Evolutionary conservation across 2,329 filamentous ascomycete species (phyloP), one percentile per base, ranked within the genome.

Genomic region (Tolypocladium tropicale): DNA sequence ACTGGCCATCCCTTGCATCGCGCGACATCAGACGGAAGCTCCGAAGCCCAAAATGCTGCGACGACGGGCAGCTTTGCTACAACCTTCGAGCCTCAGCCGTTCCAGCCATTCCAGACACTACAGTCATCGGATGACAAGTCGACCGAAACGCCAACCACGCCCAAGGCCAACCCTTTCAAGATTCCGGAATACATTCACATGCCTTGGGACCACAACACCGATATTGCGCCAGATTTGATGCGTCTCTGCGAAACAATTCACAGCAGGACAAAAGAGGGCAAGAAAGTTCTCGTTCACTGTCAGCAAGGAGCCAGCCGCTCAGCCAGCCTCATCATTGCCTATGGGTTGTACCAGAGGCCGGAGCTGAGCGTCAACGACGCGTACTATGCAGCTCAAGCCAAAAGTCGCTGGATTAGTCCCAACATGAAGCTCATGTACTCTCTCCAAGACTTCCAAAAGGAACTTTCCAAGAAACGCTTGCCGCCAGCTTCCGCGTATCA

Each of bases 391-490:
- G 89, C 90, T 3, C 90, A 95, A 71, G 79, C 82, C 55, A 88
- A 88, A 72, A 94, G 89, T 70, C 84, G 80, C 65, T 95, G 90
- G 89, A 93, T 95, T 63, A 91, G 89, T 57, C 89, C 89, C 0
- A 95, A 95, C 70, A 95, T 95, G 90, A 89, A 89, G 62, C 77
- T 95, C 62, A 91, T 95, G 79, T 94, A 94, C 77, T 91, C 90
- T 62, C 75, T 95, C 52, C 89, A 92, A 68, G 89, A 93, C 65
- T 93, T 92, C 67, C 83, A 86, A 62, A 86, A 86, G 65, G 76
- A 85, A 52, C 68, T 86, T 3, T 71, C 77, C 1, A 79, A 76
- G 65, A 81, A 75, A 68, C 79, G 73, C 60, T 58, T 71, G 4
- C 64, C 72, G 1, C 69, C 74, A 18, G 72, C 70, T 32, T 74